phyloP scores from a whole-genome alignment of 108 stramenopile genomes.

The Skeletonema menzelii region DNA sequence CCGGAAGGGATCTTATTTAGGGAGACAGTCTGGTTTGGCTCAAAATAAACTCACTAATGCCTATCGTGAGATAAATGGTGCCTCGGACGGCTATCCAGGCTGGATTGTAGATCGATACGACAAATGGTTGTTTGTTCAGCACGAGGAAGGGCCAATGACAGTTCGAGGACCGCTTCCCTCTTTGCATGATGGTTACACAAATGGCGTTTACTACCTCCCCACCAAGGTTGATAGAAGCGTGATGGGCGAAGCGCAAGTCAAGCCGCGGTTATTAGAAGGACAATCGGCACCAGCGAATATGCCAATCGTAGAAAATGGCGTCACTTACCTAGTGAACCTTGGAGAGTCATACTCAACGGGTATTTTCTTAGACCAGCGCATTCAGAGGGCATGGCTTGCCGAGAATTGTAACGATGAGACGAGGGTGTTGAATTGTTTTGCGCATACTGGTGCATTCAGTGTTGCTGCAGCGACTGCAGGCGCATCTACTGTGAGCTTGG shows the following conservation, averaged over 20 bases:
- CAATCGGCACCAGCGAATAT: constrained; percentile 64
- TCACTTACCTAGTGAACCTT: constrained; percentile 66
- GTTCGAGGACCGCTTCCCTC: constrained; percentile 74
- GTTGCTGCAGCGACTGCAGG: constrained; percentile 79
- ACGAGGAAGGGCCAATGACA: constrained; percentile 41
- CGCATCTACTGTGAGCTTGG: constrained; percentile 73
- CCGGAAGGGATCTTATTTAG: constrained; percentile 66
- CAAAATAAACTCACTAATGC: constrained; percentile 63
- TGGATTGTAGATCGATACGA: constrained; percentile 84
- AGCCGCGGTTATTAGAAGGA: constrained; percentile 72
- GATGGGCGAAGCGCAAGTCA: constrained; percentile 57
- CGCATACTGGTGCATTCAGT: constrained; percentile 82
- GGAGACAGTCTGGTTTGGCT: constrained; percentile 50
- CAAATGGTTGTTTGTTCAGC: constrained; percentile 76
- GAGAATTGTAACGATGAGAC: constrained; percentile 64
- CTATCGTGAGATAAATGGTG: constrained; percentile 84
- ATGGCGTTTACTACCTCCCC: constrained; percentile 74
- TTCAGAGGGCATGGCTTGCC: constrained; percentile 74
- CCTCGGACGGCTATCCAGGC: constrained; percentile 82
- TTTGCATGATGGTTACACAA: constrained; percentile 81
- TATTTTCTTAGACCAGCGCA: constrained; percentile 81
- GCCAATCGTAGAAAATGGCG: constrained; percentile 70
- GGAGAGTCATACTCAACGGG: constrained; percentile 83
- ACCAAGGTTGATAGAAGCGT: constrained; percentile 60
- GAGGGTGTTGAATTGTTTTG: constrained; percentile 83